Evolutionary conservation across 768 basidiomycete species (phyloP).

Genomic region (Boletus sp.): DNA sequence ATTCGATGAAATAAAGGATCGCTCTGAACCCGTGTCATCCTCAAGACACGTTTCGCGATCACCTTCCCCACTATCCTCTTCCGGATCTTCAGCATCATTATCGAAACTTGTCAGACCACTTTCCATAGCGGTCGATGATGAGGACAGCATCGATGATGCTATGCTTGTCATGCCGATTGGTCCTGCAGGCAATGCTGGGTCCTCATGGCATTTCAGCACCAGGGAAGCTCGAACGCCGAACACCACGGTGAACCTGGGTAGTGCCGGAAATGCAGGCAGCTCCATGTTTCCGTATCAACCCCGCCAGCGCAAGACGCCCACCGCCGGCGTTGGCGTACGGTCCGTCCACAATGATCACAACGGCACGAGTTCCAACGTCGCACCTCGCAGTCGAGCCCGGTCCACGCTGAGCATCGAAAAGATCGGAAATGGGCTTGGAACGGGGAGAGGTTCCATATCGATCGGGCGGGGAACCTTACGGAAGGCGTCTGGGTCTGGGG

Average conservation of each 20-base stretch:
- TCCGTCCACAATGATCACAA: constrained; percentile 37
- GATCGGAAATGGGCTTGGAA: constrained; percentile 30
- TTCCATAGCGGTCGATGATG: constrained; percentile 46
- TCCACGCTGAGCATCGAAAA: constrained; percentile 69
- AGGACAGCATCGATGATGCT: constrained; percentile 74
- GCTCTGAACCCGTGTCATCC: constrained; percentile 54
- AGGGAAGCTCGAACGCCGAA: constrained; percentile 14
- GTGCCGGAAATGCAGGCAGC: constrained; percentile 6
- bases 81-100: constrained; percentile 22
- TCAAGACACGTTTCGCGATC: constrained; percentile 24
- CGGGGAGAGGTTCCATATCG: constrained; percentile 57
- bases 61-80: constrained; percentile 27
- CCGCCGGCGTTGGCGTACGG: constrained; percentile 21
- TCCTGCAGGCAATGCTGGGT: constrained; percentile 29
- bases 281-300: constrained; percentile 34
- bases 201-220: constrained; percentile 4
- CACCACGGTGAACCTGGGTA: constrained; percentile 27
- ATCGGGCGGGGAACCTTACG: constrained; percentile 59
- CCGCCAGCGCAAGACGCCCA: constrained; percentile 40
- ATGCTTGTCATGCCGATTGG: constrained; percentile 75
- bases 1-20: constrained; percentile 79
- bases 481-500: constrained; percentile 69
- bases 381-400: constrained; percentile 43
- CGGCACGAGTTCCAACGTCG: constrained; percentile 25
- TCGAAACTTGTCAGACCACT: constrained; percentile 21